Percentiles rank a stretch among this genome's conserved stretches.
phyloP scores from a whole-genome alignment of 345 rosid genomes.

The Eutrema heterophyllum region DNA sequence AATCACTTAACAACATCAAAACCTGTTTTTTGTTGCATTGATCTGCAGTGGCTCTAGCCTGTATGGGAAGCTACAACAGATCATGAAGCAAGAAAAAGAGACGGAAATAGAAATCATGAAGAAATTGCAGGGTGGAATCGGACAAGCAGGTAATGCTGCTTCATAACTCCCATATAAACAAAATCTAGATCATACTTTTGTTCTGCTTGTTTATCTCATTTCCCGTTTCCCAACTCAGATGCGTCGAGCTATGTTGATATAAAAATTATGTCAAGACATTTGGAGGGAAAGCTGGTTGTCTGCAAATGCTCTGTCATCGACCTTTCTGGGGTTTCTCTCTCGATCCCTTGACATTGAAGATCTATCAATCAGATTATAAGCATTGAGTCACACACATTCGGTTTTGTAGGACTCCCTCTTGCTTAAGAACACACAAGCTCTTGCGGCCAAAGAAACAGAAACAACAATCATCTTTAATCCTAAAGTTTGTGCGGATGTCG shows the following conservation, averaged over 20 bases:
- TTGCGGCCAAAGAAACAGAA: conserved; percentile 30
- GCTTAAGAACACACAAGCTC: conserved; percentile 24
- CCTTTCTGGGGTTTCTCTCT: conserved; percentile 47
- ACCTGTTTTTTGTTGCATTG: not conserved
- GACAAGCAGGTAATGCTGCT: conserved; percentile 34
- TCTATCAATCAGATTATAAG: not conserved
- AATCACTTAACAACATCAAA: conserved; percentile 13
- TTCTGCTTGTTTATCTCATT: conserved; percentile 9
- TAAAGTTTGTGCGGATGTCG: conserved; percentile 68
- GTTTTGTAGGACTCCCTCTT: conserved; percentile 39
- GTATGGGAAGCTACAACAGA: conserved; percentile 67
- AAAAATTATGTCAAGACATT: conserved; percentile 55
- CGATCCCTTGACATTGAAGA: not conserved
- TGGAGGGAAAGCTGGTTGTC: conserved; percentile 75
- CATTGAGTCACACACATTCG: not conserved
- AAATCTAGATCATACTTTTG: not conserved
- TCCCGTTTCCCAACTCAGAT: conserved; percentile 38
- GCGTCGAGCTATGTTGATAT: conserved; percentile 40
- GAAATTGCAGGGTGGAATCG: conserved; percentile 37
- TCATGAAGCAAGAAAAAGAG: conserved; percentile 71
- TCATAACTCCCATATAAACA: not conserved
- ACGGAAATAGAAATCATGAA: conserved; percentile 44
- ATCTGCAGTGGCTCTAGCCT: conserved; percentile 50
- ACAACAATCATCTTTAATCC: conserved; percentile 62
- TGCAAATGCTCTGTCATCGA: conserved; percentile 52